phyloP scores from a whole-genome alignment of 352 stramenopile genomes.

The Thalassiosira exigua region DNA sequence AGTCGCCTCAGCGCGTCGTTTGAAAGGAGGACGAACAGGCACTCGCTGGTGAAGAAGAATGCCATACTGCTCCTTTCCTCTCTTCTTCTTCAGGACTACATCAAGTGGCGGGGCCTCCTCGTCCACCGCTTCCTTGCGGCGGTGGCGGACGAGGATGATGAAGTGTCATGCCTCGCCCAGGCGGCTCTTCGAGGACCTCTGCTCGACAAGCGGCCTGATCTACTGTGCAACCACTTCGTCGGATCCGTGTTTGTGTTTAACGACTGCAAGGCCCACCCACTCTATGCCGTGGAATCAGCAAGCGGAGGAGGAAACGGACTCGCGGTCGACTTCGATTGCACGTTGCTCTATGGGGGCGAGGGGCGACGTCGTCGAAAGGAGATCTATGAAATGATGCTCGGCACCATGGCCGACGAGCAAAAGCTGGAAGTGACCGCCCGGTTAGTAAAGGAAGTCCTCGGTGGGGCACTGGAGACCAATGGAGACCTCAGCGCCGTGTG shows the following conservation, averaged over 20 bases:
- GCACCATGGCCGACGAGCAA: constrained; percentile 95
- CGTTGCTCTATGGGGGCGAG: constrained; percentile 61
- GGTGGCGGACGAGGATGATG: constrained; percentile 92
- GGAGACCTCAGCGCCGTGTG: constrained; percentile 73
- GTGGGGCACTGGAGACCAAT: constrained; percentile 86
- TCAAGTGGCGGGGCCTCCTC: constrained; percentile 97
- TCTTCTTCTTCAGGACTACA: constrained; percentile 97
- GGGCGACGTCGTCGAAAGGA: constrained; percentile 82
- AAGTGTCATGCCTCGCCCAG: constrained; percentile 91
- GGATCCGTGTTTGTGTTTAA: constrained; percentile 97
- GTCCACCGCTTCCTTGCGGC: constrained; percentile 95
- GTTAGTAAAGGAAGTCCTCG: constrained; percentile 92
- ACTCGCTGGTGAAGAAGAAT: constrained; percentile 89
- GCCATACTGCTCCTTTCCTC: constrained; percentile 95
- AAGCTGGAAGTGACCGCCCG: constrained; percentile 95
- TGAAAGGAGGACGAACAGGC: constrained; percentile 9
- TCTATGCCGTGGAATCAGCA: constrained; percentile 77
- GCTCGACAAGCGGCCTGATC: constrained; percentile 90
- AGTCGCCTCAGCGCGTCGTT: constrained; percentile 36
- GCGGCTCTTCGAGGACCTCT: constrained; percentile 92
- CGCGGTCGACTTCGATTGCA: constrained; percentile 80
- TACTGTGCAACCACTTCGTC: constrained; percentile 97
- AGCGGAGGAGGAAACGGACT: constrained; percentile 68
- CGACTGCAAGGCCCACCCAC: constrained; percentile 84
- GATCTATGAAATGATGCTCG: constrained; percentile 94